Evolutionary conservation across 345 rosid genomes (phyloP), one percentile per base, ranked within the genome.

Genomic region (Hibiscus syriacus): DNA sequence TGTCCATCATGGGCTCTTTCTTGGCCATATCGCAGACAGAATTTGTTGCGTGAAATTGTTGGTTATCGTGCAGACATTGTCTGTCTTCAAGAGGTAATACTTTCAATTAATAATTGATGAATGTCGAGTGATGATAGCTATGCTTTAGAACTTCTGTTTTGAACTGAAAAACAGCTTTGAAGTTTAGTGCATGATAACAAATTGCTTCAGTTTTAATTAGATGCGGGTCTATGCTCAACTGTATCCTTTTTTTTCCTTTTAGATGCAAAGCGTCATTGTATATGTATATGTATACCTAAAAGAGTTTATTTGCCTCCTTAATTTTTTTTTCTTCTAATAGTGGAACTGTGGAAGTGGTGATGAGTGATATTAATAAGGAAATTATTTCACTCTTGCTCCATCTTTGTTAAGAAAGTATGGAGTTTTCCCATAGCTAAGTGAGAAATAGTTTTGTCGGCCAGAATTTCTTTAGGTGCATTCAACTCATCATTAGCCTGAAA

Each of bases 1-100:
- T 94, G 99, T 67, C 99, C 99, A 58, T 77, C 97, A 14, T 94
- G 99, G 99, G 95, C 99, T 70, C 96, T 94, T 71, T 82, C 99
- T 8, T 94, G 98, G 99, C 84, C 92, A 23, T 94, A 94, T 69
- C 96, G 99, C 65, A 83, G 91, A 63, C 99, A 94, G 76, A 94
- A 94, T 81, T 73, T 94, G 70, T 76, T 94, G 38, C 80, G 96
- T 70, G 99, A 94, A 75, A 89, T 94, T 66, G 89, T 94, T 62
- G 93, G 90, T 58, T 94, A 94, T 49, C 85, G 88, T n/a, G n/a
- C n/a, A n/a, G n/a, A 94, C 80, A 82, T 94, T 73, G 95, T 94
- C 70, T 94, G 99, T 72, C 94, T 93, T 45, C 98, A 93, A 69
- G 98, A 93, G 94, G 98, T 93, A 41, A 27, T 62, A 39, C 19